A percentile compares a stretch with the other conserved stretches of the same genome.
Evolutionary conservation across 305 asterid species (phyloP).

Genomic region (Rubia tinctorum): DNA sequence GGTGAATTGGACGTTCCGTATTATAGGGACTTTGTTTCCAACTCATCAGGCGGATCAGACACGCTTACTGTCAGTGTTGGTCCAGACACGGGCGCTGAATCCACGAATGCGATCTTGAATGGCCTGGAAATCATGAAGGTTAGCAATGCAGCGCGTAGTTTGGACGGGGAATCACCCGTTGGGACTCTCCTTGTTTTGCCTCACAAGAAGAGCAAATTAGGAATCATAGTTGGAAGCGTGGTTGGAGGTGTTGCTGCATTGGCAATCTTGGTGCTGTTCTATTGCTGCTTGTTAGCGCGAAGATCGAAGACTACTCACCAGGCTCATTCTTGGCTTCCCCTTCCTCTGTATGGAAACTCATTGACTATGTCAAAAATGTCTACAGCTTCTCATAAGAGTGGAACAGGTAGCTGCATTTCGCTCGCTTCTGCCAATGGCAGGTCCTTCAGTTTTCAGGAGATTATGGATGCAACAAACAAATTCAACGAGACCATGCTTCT

Average conservation of each 20-base stretch:
- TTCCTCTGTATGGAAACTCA: constrained; percentile 89
- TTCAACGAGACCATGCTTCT: constrained; percentile 86
- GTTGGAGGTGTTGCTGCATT: constrained; percentile 53
- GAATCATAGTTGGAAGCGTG: constrained; percentile 50
- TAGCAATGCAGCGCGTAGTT: constrained; percentile 85
- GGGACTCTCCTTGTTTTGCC: constrained; percentile 47
- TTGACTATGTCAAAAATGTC: constrained; percentile 80
- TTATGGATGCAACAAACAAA: constrained; percentile 83
- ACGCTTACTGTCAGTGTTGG: constrained; percentile 81
- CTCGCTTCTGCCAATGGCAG: constrained; percentile 78
- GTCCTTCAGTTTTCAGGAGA: constrained; percentile 85
- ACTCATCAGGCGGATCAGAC: constrained; percentile 41
- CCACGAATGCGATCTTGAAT: constrained; percentile 73
- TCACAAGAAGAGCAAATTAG: constrained; percentile 41
- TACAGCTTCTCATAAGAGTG: constrained; percentile 82
- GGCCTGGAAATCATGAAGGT: constrained; percentile 96
- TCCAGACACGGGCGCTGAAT: constrained; percentile 57
- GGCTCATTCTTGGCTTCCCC: constrained; percentile 83
- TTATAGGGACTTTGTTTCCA: constrained; percentile 63
- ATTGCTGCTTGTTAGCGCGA: constrained; percentile 53
- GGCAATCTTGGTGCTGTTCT: constrained; percentile 54
- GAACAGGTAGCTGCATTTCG: constrained; percentile 92
- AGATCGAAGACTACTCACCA: constrained; percentile 59
- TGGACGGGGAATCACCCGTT: constrained; percentile 67
- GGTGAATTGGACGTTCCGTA: constrained; percentile 75